These are phyloP conservation scores for Lentithecium fluviatile DNA, from an alignment of 495 filamentous ascomycete species.

Conservation along the genomic window DNA sequence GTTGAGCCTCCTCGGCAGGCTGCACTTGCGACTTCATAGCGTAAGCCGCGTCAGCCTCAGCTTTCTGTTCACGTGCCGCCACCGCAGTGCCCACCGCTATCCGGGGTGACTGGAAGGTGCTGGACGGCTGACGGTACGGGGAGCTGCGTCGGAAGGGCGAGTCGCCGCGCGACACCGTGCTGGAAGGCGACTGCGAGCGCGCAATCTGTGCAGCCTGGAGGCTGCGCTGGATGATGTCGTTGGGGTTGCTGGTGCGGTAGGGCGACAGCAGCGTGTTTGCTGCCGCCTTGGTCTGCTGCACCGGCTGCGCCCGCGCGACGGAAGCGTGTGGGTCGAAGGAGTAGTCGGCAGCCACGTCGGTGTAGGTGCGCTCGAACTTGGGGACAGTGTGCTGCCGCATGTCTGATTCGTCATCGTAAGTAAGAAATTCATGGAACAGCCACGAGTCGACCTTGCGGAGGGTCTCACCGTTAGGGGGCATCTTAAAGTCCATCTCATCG, in stretches of 20 bases:
- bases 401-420: slow-evolving; percentile 42
- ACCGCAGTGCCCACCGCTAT: slow-evolving; percentile 56
- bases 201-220: slow-evolving; percentile 76
- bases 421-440: slow-evolving; percentile 63
- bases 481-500: slow-evolving; percentile 50
- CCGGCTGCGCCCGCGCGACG: slow-evolving; percentile 45
- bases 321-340: slow-evolving; percentile 73
- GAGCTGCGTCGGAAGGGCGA: slow-evolving; percentile 84
- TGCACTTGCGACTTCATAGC: slow-evolving; percentile 42
- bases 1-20: slow-evolving; percentile 54
- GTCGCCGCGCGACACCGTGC: slow-evolving; percentile 59
- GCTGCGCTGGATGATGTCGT: slow-evolving; percentile 65
- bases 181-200: slow-evolving; percentile 55
- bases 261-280: slow-evolving; percentile 51
- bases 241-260: slow-evolving; percentile 53
- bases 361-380: slow-evolving; percentile 81
- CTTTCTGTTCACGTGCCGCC: slow-evolving; percentile 59
- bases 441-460: slow-evolving; percentile 47
- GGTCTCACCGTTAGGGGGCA: slow-evolving; percentile 40
- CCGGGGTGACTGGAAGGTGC: slow-evolving; percentile 42
- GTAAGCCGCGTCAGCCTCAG: slow-evolving; percentile 54
- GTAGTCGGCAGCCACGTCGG: slow-evolving; percentile 81
- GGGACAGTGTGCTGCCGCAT: slow-evolving; percentile 52
- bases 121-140: slow-evolving; percentile 55
- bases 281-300: slow-evolving; percentile 38